Evolutionary conservation across 2,329 filamentous ascomycete species (phyloP).

Genomic region (Fulvia fulva): DNA sequence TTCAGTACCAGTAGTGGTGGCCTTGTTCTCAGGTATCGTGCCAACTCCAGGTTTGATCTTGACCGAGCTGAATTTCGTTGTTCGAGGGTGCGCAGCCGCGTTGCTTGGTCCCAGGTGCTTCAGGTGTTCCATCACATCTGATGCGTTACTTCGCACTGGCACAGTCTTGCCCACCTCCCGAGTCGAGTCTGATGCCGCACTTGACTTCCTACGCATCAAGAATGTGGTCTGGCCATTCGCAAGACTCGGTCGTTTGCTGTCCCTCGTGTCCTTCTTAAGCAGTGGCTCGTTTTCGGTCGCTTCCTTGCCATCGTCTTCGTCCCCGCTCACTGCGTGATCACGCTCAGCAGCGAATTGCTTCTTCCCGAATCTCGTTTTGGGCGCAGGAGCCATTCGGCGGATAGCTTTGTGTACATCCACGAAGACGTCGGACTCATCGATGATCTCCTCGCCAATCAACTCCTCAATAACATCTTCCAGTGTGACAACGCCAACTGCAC

Average conservation of each 20-base stretch:
- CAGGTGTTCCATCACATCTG: constrained; percentile 56
- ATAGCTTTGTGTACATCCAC: constrained; percentile 96
- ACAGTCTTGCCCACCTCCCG: constrained; percentile 27
- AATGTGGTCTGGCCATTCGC: constrained; percentile 39
- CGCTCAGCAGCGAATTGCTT: constrained; percentile 10
- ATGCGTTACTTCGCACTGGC: constrained; percentile 49
- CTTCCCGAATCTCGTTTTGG: constrained; percentile 53
- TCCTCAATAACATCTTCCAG: constrained; percentile 98
- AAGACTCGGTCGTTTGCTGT: constrained; percentile 31
- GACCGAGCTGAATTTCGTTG: constrained; percentile 59
- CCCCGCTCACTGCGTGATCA: constrained; percentile 12
- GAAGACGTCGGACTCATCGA: constrained; percentile 97
- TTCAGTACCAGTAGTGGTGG: constrained; percentile 18
- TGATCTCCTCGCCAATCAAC: constrained; percentile 98
- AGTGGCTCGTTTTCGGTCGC: constrained; percentile 30
- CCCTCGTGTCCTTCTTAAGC: constrained; percentile 24
- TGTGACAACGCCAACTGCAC: constrained; percentile 88
- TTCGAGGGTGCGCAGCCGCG: constrained; percentile 55
- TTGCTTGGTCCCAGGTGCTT: constrained; percentile 64
- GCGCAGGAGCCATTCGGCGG: constrained; percentile 78
- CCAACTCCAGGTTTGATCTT: constrained; percentile 60
- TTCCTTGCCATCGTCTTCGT: constrained; percentile 22
- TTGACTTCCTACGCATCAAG: constrained; percentile 45
- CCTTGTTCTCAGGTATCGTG: constrained; percentile 40
- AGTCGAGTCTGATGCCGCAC: constrained; percentile 35